Evolutionary conservation across 176 grass and related monocot genomes (phyloP).

Genomic region (Bolboschoenus planiculmis): DNA sequence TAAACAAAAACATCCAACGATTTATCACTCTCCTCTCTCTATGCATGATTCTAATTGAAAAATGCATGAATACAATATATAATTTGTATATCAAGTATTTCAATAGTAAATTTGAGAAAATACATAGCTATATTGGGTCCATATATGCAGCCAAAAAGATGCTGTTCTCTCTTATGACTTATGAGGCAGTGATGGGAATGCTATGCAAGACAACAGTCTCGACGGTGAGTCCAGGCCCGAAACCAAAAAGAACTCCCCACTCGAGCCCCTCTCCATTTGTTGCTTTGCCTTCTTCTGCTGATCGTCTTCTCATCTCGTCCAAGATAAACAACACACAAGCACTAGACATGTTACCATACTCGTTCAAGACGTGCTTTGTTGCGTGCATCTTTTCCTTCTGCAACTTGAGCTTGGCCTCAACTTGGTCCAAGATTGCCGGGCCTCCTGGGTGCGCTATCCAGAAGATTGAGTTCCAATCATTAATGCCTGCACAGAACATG

Average conservation of each 20-base stretch:
- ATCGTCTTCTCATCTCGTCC: constrained; percentile 2
- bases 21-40: background rate
- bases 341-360: constrained; percentile 14
- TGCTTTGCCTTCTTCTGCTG: background rate
- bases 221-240: constrained; percentile 3
- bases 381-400: background rate
- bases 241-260: constrained; percentile 4
- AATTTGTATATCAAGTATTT: background rate
- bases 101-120: background rate
- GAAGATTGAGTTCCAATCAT: constrained; percentile 14
- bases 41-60: too few relatives aligned
- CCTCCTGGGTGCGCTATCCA: constrained; percentile 7
- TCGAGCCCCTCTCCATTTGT: background rate
- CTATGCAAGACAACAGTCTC: constrained; percentile 14
- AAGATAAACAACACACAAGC: constrained; percentile 10
- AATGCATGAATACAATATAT: too few relatives aligned
- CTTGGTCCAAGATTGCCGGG: constrained; percentile 13
- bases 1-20: background rate
- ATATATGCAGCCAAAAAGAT: background rate
- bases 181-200: background rate
- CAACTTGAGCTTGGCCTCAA: constrained; percentile 4
- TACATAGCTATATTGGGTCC: background rate
- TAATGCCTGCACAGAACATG: background rate
- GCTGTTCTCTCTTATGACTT: background rate
- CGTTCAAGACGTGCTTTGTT: background rate